phyloP scores from a whole-genome alignment of 257 asterid species.

The Mentha longifolia region DNA sequence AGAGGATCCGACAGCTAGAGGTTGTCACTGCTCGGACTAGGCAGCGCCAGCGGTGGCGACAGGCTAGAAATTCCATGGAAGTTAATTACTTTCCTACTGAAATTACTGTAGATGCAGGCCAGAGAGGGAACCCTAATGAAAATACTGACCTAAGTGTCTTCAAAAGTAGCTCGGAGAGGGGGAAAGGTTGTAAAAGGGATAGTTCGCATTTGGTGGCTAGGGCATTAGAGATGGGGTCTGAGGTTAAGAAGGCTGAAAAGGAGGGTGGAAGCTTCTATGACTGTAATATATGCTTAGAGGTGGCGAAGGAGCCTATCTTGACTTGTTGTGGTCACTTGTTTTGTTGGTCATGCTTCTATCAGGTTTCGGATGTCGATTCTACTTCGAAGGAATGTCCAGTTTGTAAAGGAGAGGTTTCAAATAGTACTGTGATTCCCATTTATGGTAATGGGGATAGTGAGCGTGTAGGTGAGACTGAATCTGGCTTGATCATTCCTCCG shows the following conservation, averaged over 20 bases:
- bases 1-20: slow-evolving; percentile 81
- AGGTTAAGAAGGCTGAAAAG: slow-evolving; percentile 53
- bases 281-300: slow-evolving; percentile 73
- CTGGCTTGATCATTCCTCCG: slow-evolving; percentile 59
- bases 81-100: slow-evolving; percentile 37
- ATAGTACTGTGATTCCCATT: slow-evolving; percentile 49
- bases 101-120: slow-evolving; percentile 33
- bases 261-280: slow-evolving; percentile 67
- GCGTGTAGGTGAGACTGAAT: slow-evolving; percentile 38
- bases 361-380: slow-evolving; percentile 59
- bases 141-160: slow-evolving; percentile 27
- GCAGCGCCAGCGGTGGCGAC: slow-evolving; percentile 73
- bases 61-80: slow-evolving; percentile 43
- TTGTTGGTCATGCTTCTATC: slow-evolving; percentile 79
- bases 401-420: slow-evolving; percentile 64
- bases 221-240: slow-evolving; percentile 67
- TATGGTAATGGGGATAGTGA: slow-evolving; percentile 51
- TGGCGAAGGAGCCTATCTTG: slow-evolving; percentile 65
- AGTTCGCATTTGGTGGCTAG: slow-evolving; percentile 78
- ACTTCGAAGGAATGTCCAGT: slow-evolving; percentile 70
- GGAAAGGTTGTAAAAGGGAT: slow-evolving; percentile 68
- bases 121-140: slow-evolving; percentile 39
- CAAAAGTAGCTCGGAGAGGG: slow-evolving; percentile 47
- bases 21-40: slow-evolving; percentile 76
- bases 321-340: slow-evolving; percentile 84